Percentiles rank a stretch among this genome's conserved stretches.
Evolutionary conservation across 2,329 filamentous ascomycete species (phyloP).

Genomic region (Pseudogymnoascus sp.): DNA sequence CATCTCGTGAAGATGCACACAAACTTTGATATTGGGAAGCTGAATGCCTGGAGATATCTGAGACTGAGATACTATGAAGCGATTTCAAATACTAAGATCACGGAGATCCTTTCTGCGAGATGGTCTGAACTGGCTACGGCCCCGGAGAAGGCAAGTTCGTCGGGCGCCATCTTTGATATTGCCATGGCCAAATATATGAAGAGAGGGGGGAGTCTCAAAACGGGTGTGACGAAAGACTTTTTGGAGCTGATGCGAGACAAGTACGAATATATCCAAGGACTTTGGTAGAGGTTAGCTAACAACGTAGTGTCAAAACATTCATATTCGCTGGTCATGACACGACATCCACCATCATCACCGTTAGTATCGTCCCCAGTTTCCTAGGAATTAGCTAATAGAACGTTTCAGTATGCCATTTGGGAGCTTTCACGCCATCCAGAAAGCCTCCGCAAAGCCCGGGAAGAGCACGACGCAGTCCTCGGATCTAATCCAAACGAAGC

Average conservation of each 20-base stretch:
- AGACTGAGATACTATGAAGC: conserved; percentile 5
- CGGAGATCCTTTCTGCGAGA: not conserved
- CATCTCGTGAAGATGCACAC: not conserved
- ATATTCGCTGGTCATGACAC: conserved; percentile 23
- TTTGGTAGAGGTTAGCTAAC: not conserved
- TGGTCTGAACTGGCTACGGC: not conserved
- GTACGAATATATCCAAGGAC: conserved; percentile 1
- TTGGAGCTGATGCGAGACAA: conserved; percentile 12
- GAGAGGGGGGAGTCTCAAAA: conserved; percentile 5
- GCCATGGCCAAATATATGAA: conserved; percentile 12
- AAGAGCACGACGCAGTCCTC: conserved; percentile 18
- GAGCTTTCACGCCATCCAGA: conserved; percentile 14
- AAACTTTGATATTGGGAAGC: not conserved
- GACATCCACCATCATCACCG: conserved; percentile 9
- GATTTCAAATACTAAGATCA: not conserved
- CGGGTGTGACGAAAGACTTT: conserved; percentile 10
- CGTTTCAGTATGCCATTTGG: conserved; percentile 13
- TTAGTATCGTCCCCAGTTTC: not conserved
- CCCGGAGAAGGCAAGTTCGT: not conserved
- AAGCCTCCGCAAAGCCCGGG: conserved; percentile 12
- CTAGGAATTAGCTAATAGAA: not conserved
- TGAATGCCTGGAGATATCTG: conserved; percentile 2
- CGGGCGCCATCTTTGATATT: conserved; percentile 10
- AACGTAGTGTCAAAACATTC: conserved; percentile 14
- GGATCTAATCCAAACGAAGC: conserved; percentile 13